Percentiles rank a stretch among this genome's conserved stretches.
Conservation (phyloP, 768 basidiomycete genomes). For the Ramaria sp. region DNA sequence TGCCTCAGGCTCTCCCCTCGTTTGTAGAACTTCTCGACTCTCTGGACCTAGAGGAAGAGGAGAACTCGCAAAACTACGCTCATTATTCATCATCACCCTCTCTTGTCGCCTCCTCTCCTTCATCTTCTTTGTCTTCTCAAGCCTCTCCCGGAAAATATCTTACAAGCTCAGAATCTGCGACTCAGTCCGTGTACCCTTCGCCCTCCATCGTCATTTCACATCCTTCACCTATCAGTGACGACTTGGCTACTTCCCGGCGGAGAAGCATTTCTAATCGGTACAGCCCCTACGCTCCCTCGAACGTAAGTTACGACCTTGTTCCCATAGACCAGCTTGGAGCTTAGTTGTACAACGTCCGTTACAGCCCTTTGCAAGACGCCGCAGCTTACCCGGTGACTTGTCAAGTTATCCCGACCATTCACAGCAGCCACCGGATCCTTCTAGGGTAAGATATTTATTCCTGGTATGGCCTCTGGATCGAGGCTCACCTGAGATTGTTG, state of each 20-base stretch:
- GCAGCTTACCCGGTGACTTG: slow-evolving; percentile 2
- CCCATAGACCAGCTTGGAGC: background rate
- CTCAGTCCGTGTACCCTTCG: background rate
- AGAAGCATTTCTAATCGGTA: background rate
- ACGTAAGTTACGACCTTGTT: background rate
- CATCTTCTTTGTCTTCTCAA: slow-evolving; percentile 29
- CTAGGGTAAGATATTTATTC: background rate
- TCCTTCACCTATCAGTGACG: background rate
- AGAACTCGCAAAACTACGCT: slow-evolving; percentile 20
- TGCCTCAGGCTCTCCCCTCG: slow-evolving; percentile 64
- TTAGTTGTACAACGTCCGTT: background rate
- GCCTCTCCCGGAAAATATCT: slow-evolving; percentile 15
- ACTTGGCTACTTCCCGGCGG: background rate
- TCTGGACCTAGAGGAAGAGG: slow-evolving; percentile 53
- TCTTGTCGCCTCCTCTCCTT: slow-evolving; percentile 34
- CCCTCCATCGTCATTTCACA: slow-evolving; percentile 3
- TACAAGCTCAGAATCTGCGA: background rate
- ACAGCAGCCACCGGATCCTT: background rate
- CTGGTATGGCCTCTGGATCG: background rate
- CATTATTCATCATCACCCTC: slow-evolving; percentile 19
- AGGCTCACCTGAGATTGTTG: background rate
- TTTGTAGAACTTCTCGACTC: slow-evolving; percentile 84
- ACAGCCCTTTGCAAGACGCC: background rate
- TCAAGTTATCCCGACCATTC: background rate
- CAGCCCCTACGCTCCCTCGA: background rate